Evolutionary conservation across 257 asterid genomes (phyloP), one percentile per base, ranked within the genome.

Genomic region (Leptodermis oblonga): DNA sequence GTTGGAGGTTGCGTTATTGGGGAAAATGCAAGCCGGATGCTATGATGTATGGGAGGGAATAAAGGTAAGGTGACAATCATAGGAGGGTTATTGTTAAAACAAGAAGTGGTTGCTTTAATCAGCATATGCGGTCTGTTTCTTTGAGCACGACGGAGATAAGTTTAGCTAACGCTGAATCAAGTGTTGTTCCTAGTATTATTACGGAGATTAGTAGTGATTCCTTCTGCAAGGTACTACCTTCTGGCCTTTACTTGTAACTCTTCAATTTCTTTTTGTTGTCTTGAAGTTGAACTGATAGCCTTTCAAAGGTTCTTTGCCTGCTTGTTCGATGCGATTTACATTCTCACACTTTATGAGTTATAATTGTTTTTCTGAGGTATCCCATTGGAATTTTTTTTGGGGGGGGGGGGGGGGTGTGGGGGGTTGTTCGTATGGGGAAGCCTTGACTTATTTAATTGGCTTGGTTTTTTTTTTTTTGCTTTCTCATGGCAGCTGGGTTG

Each of bases 41-140:
- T 80, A 76, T 76, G 76, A 80, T 80, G 84, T 79, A 65, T 80
- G 81, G 84, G 78, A 72, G 74, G 81, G 69, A 60, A 61, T 58
- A 63, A 48, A 61, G 75, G 73, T 77, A 70, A 59, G 77, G 73
- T 69, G 65, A 39, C 51, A 64, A 71, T 70, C 61, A 72, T 70
- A 62, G 66, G 42, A 59, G 67, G 74, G 53, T 62, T 55, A 56
- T 30, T 67, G 4, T 46, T 46, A 15, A 59, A 31, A 39, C 41
- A 22, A 51, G 56, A 43, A 37, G 73, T 31, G 72, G 55, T 45
- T 59, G 72, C 33, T 25, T 28, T 41, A 15, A 67, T 72, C 83
- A 72, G 77, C 83, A 75, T 77, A 79, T 79, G 83, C 77, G 67
- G 77, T 73, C 77, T 45, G 68, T 73, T 58, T 79, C 75, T 77